Percentiles rank a stretch among this genome's conserved stretches.
Evolutionary conservation across 148 eudicot genomes (phyloP).

Genomic region (Selenicereus undatus): DNA sequence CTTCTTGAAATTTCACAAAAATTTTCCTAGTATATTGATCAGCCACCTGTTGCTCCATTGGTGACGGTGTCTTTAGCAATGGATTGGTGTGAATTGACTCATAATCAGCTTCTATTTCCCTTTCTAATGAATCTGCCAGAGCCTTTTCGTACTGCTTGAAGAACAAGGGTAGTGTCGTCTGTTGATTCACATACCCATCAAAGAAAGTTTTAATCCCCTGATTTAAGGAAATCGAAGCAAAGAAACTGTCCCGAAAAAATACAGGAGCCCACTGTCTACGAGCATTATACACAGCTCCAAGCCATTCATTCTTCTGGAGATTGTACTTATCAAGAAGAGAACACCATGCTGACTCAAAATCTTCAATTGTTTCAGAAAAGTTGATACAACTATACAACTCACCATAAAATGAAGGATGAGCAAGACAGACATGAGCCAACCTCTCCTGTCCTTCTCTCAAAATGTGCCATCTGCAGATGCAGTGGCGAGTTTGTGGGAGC

Average conservation of each 20-base stretch:
- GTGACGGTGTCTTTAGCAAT: slow-evolving; percentile 77
- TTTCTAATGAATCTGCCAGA: slow-evolving; percentile 69
- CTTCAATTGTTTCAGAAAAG: slow-evolving; percentile 72
- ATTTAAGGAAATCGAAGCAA: slow-evolving; percentile 54
- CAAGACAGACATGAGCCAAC: slow-evolving; percentile 55
- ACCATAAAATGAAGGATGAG: slow-evolving; percentile 65
- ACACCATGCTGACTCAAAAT: slow-evolving; percentile 79
- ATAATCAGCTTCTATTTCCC: slow-evolving; percentile 81
- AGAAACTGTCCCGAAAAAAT: slow-evolving; percentile 79
- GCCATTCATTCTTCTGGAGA: slow-evolving; percentile 73
- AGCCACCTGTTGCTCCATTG: slow-evolving; percentile 95
- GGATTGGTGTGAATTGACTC: slow-evolving; percentile 64
- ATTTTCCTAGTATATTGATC: slow-evolving; percentile 67
- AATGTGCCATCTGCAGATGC: slow-evolving; percentile 77
- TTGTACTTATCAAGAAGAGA: slow-evolving; percentile 66
- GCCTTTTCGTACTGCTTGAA: slow-evolving; percentile 94
- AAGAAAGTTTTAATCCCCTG: slow-evolving; percentile 59
- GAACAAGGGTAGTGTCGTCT: slow-evolving; percentile 76
- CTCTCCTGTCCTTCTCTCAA: slow-evolving; percentile 79
- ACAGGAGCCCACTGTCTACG: slow-evolving; percentile 82
- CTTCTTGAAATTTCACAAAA: slow-evolving; percentile 83
- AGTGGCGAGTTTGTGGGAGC: slow-evolving; percentile 67
- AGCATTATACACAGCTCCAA: slow-evolving; percentile 55
- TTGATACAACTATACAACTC: slow-evolving; percentile 81
- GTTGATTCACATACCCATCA: slow-evolving; percentile 79